Evolutionary conservation across 108 stramenopile genomes (phyloP).

Genomic region (Chaetoceros muelleri): DNA sequence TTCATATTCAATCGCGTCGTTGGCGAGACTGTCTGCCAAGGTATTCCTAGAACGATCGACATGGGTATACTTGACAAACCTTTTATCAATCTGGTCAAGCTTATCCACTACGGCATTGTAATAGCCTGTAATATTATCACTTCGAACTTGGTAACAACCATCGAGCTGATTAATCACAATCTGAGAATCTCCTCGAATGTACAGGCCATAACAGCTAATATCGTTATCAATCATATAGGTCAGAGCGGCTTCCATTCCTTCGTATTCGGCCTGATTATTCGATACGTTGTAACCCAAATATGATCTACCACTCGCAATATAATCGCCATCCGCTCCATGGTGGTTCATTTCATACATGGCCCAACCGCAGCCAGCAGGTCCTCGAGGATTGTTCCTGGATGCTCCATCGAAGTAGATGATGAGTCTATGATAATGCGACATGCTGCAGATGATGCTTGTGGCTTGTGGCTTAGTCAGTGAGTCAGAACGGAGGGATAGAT

Average conservation of each 20-base stretch:
- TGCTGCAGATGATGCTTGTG: constrained; percentile 1
- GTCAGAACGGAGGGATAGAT: too few species aligned
- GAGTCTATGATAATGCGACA: constrained; percentile 14
- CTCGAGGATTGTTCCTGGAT: constrained; percentile 18
- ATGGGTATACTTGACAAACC: background rate
- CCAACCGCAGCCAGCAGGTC: constrained; percentile 24
- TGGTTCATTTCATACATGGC: constrained; percentile 18
- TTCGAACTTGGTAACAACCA: constrained; percentile 17
- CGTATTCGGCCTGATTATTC: constrained; percentile 28
- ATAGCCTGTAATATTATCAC: constrained; percentile 9
- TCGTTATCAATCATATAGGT: constrained; percentile 5
- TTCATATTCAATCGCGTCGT: constrained; percentile 23
- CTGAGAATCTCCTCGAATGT: constrained; percentile 18
- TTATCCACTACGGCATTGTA: constrained; percentile 9
- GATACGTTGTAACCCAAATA: constrained; percentile 24
- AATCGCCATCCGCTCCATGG: constrained; percentile 9
- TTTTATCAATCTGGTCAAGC: constrained; percentile 3
- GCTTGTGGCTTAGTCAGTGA: background rate
- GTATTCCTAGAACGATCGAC: constrained; percentile 6
- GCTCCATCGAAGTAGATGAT: constrained; percentile 27
- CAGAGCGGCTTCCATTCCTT: constrained; percentile 14
- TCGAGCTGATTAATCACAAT: constrained; percentile 22
- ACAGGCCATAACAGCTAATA: constrained; percentile 5
- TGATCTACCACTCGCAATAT: constrained; percentile 5
- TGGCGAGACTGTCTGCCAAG: constrained; percentile 15